Base-by-base conservation (phyloP, 768 basidiomycete genomes). In the Leccinum subtestaceum region DNA sequence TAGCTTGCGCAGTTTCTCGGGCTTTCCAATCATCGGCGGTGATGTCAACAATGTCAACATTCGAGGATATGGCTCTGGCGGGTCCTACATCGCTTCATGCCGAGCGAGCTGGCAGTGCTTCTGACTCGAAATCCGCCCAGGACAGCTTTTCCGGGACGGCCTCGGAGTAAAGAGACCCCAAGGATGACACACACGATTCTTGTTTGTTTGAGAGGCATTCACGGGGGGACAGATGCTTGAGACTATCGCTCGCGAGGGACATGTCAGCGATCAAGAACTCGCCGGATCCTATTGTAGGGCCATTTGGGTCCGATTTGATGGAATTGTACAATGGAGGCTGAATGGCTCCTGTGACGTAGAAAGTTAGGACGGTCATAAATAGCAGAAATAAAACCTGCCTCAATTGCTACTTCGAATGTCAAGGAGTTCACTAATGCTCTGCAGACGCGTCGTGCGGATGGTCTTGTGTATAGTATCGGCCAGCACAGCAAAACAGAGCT, bases 271-370 rank as follows among this genome's bases (percentile, higher is more conserved):
- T 68, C 60, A 60, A 60, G 58, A 70, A 67, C 56, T 62, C 63
- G 59, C 72, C 54, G 62, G 59, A 66, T 70, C 70, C 70, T 60
- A 61, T 61, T 61, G 61, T 61, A 38, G 60, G 66, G 61, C 62
- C 62, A 66, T 61, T 64, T 67, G 57, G 21, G 63, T 71, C 69
- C 60, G 70, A 57, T 70, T 54, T 72, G 50, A 60, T 67, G 65
- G 67, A 64, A 65, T 70, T 62, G 57, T 67, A 71, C 67, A 71
- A 72, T 72, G 70, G 70, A 71, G 70, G 70, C 25, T 55, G 63
- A 38, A 71, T 54, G n/a, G 32, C 70, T 71, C 40, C 23, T 40
- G 45, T 68, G 68, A 71, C 70, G 70, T 71, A 72, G 70, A 68
- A 34, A 55, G 53, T 68, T 25, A 72, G 63, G 58, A 65, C 13